Evolutionary conservation across 2,329 filamentous ascomycete species (phyloP), one percentile per base, ranked within the genome.

Genomic region (Xylariaceae sp.): DNA sequence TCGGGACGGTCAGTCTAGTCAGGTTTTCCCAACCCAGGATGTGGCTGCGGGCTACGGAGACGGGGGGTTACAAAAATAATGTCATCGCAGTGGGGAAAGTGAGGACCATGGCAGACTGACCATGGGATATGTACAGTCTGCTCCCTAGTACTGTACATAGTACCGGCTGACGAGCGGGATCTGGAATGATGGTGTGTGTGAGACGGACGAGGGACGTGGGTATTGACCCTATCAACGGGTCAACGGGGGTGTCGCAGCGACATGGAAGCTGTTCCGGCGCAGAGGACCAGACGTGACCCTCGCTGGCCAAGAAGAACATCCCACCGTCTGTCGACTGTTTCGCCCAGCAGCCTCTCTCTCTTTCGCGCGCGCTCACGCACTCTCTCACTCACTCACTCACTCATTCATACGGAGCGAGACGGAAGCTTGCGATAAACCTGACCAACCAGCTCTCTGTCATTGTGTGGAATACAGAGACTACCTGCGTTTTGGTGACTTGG

Each of bases 211-310:
- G 42, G 50, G 33, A 53, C 41, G 37, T 39, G 35, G 45, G 28
- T 39, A 34, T 34, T 41, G 38, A 34, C 13, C 22, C 22, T 26
- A 26, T 26, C 22, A 26, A 26, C n/a, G n/a, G 46, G 45, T 38
- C 40, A 42, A 39, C 39, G 22, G 33, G 50, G 42, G 47, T 49
- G 52, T 45, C 48, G 47, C 43, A 55, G 55, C 54, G 53, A 55
- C 33, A 55, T 54, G 55, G 55, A 56, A 52, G 52, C 47, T 43
- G 50, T 56, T 59, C 57, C 55, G 53, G 51, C 46, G 45, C 43
- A 47, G 46, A 51, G 48, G n/a, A n/a, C n/a, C n/a, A n/a, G n/a
- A n/a, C n/a, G 52, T 49, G 51, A 55, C 52, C 49, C 53, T 52
- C 48, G 54, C 22, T 11, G 6, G 55, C 56, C 54, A 58, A 57